Percentiles rank a stretch among this genome's conserved stretches.
Conservation (phyloP, 2,329 filamentous ascomycete species). For the Alternaria tenuissima region DNA sequence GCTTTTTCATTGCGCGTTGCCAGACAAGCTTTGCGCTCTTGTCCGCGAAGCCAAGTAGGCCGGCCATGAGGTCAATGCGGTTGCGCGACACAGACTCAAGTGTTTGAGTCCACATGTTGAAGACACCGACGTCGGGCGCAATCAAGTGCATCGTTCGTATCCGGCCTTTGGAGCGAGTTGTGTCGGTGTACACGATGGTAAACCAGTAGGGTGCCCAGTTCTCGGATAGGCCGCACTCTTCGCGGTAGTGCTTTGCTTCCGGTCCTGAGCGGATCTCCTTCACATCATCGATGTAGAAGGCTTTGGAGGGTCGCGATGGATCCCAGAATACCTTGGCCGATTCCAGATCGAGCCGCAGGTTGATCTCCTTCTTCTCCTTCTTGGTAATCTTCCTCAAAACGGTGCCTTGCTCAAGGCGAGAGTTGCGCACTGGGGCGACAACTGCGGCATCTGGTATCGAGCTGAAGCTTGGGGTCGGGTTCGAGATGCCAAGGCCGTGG, state of each 20-base stretch:
- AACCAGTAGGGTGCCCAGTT: conserved; percentile 79
- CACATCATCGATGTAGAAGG: conserved; percentile 94
- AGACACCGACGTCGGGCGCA: conserved; percentile 74
- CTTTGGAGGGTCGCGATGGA: conserved; percentile 77
- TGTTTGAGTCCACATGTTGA: conserved; percentile 82
- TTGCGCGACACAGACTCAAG: conserved; percentile 85
- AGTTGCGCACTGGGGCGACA: conserved; percentile 77
- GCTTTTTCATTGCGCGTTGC: conserved; percentile 80
- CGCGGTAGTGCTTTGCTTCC: conserved; percentile 87
- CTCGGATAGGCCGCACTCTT: conserved; percentile 77
- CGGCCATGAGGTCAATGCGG: conserved; percentile 88
- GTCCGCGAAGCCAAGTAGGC: conserved; percentile 77
- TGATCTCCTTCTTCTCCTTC: conserved; percentile 76
- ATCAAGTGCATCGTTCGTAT: conserved; percentile 88
- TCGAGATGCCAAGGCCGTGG: conserved; percentile 55
- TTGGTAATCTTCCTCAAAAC: conserved; percentile 83
- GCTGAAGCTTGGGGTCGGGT: conserved; percentile 38
- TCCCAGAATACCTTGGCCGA: conserved; percentile 91
- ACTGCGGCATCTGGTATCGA: conserved; percentile 53
- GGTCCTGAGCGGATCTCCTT: conserved; percentile 84
- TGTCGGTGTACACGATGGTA: conserved; percentile 85
- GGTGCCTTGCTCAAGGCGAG: conserved; percentile 79
- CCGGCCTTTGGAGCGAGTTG: conserved; percentile 76
- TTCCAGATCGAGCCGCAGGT: conserved; percentile 81
- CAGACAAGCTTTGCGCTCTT: conserved; percentile 85